Evolutionary conservation across 164 flowering plant genomes (phyloP), one percentile per base, ranked within the genome.

Genomic region (Magnolia officinalis): DNA sequence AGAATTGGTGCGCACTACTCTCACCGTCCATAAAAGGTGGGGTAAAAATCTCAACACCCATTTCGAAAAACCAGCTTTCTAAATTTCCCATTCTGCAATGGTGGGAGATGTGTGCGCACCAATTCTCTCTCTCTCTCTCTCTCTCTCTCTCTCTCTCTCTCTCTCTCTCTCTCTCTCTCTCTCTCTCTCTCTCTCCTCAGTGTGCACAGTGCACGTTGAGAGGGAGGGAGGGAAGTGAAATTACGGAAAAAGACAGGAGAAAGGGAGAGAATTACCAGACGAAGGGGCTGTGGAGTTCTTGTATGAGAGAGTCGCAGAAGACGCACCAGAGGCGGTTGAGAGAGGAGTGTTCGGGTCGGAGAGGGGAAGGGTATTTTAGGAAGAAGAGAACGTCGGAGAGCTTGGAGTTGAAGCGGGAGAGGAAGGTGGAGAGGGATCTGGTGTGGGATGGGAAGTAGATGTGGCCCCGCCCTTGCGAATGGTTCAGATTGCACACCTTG

Each of bases 301-400:
- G 78, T 70, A 93, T 68, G 52, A 88, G 89, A 69, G 26, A 31
- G 31, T 90, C 95, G 78, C 98, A 95, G 82, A 93, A 92, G 78
- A 90, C 85, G 77, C 98, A 93, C 98, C 98, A 95, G 63, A 93
- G 20, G n/a, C 91, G 89, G 55, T 85, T 88, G 8, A 75, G 83
- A 26, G 85, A 77, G 72, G 90, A 87, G 79, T 81, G 88, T 16
- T 89, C 89, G 6, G 87, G 85, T 26, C 82, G 88, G 66, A 89
- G 85, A 49, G 69, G 67, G 75, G 69, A 79, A 75, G 98, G 96
- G 86, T 88, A 86, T 72, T 81, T 87, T 76, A 92, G 85, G 81
- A 89, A 91, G 84, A 86, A 90, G 0, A 82, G 87, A 37, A 91
- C 76, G 66, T 90, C 92, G 75, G 88, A 82, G 26, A 93, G 81